Conservation (phyloP, 768 basidiomycete species). For the Punctularia strigosozonata region DNA sequence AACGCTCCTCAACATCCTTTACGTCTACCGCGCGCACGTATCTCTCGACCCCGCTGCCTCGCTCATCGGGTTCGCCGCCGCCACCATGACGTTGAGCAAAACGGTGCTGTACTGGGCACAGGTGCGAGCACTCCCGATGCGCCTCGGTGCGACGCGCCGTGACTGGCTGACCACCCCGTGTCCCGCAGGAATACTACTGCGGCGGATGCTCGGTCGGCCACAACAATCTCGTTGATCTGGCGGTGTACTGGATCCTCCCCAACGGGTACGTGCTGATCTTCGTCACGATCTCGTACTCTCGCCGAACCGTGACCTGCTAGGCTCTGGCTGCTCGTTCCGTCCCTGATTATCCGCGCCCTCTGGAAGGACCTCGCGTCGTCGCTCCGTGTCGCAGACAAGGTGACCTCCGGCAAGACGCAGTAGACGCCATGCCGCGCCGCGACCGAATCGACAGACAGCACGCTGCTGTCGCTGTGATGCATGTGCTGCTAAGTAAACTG, state of each 20-base stretch:
- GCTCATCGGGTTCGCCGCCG: constrained; percentile 61
- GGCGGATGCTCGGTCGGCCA: constrained; percentile 65
- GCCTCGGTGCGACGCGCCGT: too few relatives aligned
- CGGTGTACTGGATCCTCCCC: constrained; percentile 62
- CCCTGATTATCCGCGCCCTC: constrained; percentile 43
- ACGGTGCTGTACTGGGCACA: constrained; percentile 72
- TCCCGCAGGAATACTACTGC: constrained; percentile 79
- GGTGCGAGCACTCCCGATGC: too few relatives aligned
- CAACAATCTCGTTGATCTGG: constrained; percentile 38
- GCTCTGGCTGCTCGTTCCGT: constrained; percentile 68
- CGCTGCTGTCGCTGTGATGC: too few relatives aligned
- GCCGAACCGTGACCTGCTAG: constrained; percentile 22
- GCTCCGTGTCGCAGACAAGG: constrained; percentile 22
- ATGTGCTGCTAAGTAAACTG: too few relatives aligned
- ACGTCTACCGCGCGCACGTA: constrained; percentile 67
- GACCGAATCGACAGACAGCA: too few relatives aligned
- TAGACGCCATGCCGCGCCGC: constrained; percentile 3
- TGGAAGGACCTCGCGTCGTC: constrained; percentile 48
- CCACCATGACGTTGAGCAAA: constrained; percentile 75
- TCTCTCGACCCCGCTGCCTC: constrained; percentile 51
- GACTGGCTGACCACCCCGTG: too few relatives aligned
- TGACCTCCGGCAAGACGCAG: constrained; percentile 20
- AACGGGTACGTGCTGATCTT: constrained; percentile 49
- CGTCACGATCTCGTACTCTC: not conserved
- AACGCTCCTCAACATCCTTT: constrained; percentile 58